Percentiles rank a stretch among this genome's conserved stretches.
Conservation (phyloP, 148 eudicot species). For the Fagopyrum tataricum region DNA sequence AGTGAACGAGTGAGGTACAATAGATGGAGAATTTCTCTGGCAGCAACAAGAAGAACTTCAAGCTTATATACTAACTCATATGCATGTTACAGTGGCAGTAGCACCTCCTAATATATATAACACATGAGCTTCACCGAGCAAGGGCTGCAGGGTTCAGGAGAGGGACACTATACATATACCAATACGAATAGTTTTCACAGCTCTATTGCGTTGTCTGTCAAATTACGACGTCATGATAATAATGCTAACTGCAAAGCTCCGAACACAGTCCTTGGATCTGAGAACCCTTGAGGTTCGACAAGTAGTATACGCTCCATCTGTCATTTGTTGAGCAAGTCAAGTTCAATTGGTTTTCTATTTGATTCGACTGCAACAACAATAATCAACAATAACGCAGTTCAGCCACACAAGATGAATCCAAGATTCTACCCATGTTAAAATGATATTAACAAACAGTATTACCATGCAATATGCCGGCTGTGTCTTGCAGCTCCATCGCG, state of each 20-base stretch:
- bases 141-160: too few relatives aligned
- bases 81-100: too few relatives aligned
- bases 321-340: constrained; percentile 58
- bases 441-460: not conserved
- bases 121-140: too few relatives aligned
- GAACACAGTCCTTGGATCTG: constrained; percentile 56
- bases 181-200: too few relatives aligned
- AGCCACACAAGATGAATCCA: not conserved
- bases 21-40: too few relatives aligned
- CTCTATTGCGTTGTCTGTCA: not conserved
- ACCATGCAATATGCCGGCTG: not conserved
- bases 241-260: constrained; percentile 38
- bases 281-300: constrained; percentile 40
- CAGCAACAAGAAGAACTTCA: too few relatives aligned
- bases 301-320: constrained; percentile 35
- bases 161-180: too few relatives aligned
- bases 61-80: too few relatives aligned
- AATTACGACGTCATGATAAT: not conserved
- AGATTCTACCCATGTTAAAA: too few relatives aligned
- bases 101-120: too few relatives aligned
- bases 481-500: constrained; percentile 36
- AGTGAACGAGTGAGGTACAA: too few relatives aligned
- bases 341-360: constrained; percentile 41
- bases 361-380: constrained; percentile 40
- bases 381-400: not conserved